A percentile compares a stretch with the other conserved stretches of the same genome.
Evolutionary conservation across 2,329 filamentous ascomycete species (phyloP).

Genomic region (Colletotrichum orbiculare): DNA sequence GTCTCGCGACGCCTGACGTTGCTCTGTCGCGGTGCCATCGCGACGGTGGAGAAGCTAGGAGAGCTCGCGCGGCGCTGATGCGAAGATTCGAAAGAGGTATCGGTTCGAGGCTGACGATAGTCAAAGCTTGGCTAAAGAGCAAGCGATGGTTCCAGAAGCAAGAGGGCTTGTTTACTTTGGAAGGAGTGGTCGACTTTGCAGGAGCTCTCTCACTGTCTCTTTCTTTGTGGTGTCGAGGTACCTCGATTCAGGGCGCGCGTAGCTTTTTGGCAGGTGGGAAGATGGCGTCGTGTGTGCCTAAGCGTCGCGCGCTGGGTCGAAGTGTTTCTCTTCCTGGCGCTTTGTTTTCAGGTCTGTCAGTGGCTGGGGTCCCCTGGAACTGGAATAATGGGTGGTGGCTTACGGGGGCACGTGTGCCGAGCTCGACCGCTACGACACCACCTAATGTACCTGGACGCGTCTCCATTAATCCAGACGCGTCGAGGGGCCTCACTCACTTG

Average conservation of each 20-base stretch:
- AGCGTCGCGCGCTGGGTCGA: slow-evolving; percentile 10
- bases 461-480: slow-evolving; percentile 39
- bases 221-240: no score
- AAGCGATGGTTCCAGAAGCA: no score
- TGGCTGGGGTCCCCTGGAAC: slow-evolving; percentile 17
- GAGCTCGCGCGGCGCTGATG: neutral
- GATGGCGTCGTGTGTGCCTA: neutral
- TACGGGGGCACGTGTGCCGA: slow-evolving; percentile 17
- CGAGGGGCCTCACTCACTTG: slow-evolving; percentile 34
- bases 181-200: no score
- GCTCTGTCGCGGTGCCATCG: slow-evolving; percentile 32
- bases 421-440: neutral
- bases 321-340: slow-evolving; percentile 1
- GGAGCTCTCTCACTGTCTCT: no score
- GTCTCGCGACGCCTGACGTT: slow-evolving; percentile 45
- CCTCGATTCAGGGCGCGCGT: slow-evolving; percentile 2
- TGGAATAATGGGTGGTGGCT: slow-evolving; percentile 4
- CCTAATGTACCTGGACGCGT: slow-evolving; percentile 33
- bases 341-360: slow-evolving; percentile 21
- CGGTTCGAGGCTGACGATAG: neutral
- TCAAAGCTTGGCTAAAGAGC: no score
- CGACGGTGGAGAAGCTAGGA: slow-evolving; percentile 8
- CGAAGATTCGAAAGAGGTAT: slow-evolving; percentile 3
- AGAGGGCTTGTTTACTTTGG: no score
- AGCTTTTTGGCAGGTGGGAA: slow-evolving; percentile 28